These are phyloP conservation scores for Allium sativum DNA, from an alignment of 106 monocot genomes.

Conservation along the genomic window DNA sequence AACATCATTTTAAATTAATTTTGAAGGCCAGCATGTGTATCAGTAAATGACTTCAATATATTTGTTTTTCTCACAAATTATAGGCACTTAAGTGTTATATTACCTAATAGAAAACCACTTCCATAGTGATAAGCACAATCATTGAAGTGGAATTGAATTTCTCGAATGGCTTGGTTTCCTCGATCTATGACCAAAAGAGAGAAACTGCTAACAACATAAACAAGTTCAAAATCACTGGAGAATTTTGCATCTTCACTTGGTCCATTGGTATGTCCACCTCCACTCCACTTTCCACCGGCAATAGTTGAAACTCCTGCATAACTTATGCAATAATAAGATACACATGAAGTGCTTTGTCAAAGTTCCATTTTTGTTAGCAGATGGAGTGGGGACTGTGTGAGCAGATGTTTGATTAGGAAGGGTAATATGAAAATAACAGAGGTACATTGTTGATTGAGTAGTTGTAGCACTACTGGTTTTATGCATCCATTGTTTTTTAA, in stretches of 20 bases:
- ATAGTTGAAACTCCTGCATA: slow-evolving; percentile 83
- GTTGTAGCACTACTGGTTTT: too few species aligned
- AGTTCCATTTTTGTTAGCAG: too few species aligned
- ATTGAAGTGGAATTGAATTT: slow-evolving; percentile 82
- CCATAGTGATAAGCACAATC: slow-evolving; percentile 88
- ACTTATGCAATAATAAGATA: too few species aligned
- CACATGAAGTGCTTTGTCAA: too few species aligned
- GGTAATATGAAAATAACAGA: too few species aligned
- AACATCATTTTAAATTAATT: neutral
- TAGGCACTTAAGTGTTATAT: too few species aligned
- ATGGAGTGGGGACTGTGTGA: too few species aligned
- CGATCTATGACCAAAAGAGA: slow-evolving; percentile 85
- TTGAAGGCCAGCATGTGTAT: neutral
- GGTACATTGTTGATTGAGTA: too few species aligned
- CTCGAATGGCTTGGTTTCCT: slow-evolving; percentile 83
- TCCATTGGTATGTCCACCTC: slow-evolving; percentile 69
- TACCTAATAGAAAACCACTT: slow-evolving; percentile 73
- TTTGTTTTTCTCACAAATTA: too few species aligned
- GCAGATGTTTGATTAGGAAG: too few species aligned
- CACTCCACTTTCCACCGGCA: slow-evolving; percentile 77
- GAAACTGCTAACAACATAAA: slow-evolving; percentile 83
- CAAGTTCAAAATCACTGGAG: slow-evolving; percentile 87
- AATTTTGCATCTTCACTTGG: slow-evolving; percentile 88
- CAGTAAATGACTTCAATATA: too few species aligned
- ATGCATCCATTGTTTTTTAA: too few species aligned